Evolutionary conservation across 306 rosid genomes (phyloP), one percentile per base, ranked within the genome.

Genomic region (Ochetophila trinervis): DNA sequence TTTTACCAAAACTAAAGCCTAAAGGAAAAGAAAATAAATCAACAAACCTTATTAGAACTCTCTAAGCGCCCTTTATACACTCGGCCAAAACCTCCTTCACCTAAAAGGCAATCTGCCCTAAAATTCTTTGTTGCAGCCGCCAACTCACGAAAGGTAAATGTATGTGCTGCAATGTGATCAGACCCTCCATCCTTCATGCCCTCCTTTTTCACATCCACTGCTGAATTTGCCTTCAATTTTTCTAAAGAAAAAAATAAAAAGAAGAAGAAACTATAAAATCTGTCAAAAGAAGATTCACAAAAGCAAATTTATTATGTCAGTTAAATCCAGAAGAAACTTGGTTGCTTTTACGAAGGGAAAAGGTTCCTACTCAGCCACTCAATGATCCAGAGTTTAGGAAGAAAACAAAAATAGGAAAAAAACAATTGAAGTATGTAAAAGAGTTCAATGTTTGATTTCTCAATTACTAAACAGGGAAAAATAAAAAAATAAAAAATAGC

Each of bases 1-100:
- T 45, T 18, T 22, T 57, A n/a, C 13, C 32, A 61, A 34, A 17
- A 30, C n/a, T 40, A 42, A 53, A 44, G 21, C 59, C n/a, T 27
- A 19, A 62, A 30, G 5, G 47, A 17, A 24, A 13, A 21, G 9
- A 23, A 47, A 27, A 36, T 24, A 49, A 36, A 30, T 40, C n/a
- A 40, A 40, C 40, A 27, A 52, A 83, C 87, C 87, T 82, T 79
- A 69, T 76, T 69, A 44, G 67, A 69, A 69, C 84, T 79, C 66
- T 83, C 87, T 72, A 83, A 64, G 36, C 79, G 69, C 60, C 87
- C 87, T 76, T 77, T 83, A 69, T 83, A 83, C 57, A 83, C 87
- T 69, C 74, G 80, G 63, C 87, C 87, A 62, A 83, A 83, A 68
- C 87, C 87, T 45, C 87, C 84, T 79, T 83, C 87, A 14, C 87